Evolutionary conservation across 768 basidiomycete species (phyloP), one percentile per base, ranked within the genome.

Genomic region (Termitomyces eurrhizus): DNA sequence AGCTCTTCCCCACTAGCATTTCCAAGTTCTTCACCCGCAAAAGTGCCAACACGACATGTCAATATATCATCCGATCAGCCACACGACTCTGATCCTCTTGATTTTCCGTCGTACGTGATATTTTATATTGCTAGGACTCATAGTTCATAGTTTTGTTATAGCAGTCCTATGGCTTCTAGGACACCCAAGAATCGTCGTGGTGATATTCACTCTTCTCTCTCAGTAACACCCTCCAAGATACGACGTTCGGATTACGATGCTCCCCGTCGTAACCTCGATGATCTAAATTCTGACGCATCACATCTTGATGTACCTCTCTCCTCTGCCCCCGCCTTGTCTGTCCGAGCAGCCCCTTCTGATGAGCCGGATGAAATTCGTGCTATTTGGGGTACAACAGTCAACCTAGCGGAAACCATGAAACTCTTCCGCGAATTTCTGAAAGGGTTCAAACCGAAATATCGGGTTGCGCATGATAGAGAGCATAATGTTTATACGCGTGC

Each of bases 311-410:
- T 87, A 12, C 86, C 87, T 11, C 70, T 77, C 24, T 88, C 87
- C 4, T 85, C 82, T 55, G 82, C 67, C 13, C 78, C 77, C 9
- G 69, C 68, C 51, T 82, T 87, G 45, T 90, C 88, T 56, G 90
- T 80, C 7, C 85, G 82, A 16, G 81, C 77, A 33, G 80, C 72
- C 1, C 84, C 83, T 14, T 84, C 83, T 13, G 90, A 89, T 62
- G 88, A 89, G 57, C 89, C 88, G 0, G 91, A 92, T 59, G 92
- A 92, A 65, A 90, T 93, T 54, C 83, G 92, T 57, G 94, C 93
- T 26, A 93, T 99, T 62, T 99, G 97, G 96, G 97, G 97, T 35
- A 99, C 97, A 0, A 95, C 93, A 1, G 95, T 99, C 67, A 91
- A 92, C 65, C 81, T 99, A 32, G 82, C 86, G 3, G 91, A 96